Evolutionary conservation across 805 yeast species (phyloP), one percentile per base, ranked within the genome.

Genomic region (Wickerhamomyces tratensis): DNA sequence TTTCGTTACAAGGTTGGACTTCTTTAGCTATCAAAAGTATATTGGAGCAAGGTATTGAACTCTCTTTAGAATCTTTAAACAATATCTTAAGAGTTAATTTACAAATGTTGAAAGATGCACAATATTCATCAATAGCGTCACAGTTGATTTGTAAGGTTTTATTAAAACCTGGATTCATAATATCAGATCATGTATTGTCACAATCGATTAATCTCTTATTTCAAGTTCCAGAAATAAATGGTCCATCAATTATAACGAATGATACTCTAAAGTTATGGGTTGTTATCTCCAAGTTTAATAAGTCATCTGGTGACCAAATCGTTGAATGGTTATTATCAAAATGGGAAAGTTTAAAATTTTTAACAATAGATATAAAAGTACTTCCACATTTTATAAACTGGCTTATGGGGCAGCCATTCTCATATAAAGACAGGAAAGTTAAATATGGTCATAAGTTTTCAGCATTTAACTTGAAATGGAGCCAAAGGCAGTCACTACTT

Each of bases 191-290:
- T 8, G 56, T 73, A 0, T 49, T 77, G 8, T 43, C 62, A 5
- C 72, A 66, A 37, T 75, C 73, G 46, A 56, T 79, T 31, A 72
- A 71, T 36, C 72, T 71, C 29, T 41, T 77, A 2, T 59, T 74
- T 39, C 82, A 79, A 34, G 53, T 73, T 6, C 62, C 84, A 0
- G 82, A 76, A 38, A 62, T 79, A 1, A 74, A 72, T 54, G 91
- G 91, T 0, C 91, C 93, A 3, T 52, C 59, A 1, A 25, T 47
- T 1, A 41, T 79, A 1, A 64, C 70, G 39, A 61, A 70, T 37
- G 75, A 70, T 39, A 62, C 82, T 5, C 59, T 76, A 29, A 48
- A 54, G 12, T 75, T 82, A 47, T 82, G 89, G 89, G 58, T 64
- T 41, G 49, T 64, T 1, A 47, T 74, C 4, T 56, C 67, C 13